A percentile compares a stretch with the other conserved stretches of the same genome.
Evolutionary conservation across 116 monocot genomes (phyloP).

Genomic region (Iris pallida): DNA sequence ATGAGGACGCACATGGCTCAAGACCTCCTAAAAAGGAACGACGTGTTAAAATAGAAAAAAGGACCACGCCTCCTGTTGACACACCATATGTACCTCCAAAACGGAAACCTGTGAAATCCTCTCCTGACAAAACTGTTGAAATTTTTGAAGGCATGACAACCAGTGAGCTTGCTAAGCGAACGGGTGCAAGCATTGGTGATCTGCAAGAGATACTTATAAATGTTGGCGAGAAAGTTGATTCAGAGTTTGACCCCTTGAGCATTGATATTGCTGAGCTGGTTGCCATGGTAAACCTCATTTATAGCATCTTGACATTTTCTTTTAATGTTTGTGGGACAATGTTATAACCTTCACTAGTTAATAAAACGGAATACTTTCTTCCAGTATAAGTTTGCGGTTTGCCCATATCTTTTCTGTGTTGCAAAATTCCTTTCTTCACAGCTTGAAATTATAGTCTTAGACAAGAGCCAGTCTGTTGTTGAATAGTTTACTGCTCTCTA

Average conservation of each 20-base stretch:
- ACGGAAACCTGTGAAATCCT: conserved; percentile 42
- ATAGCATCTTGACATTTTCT: no score
- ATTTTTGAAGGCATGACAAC: conserved; percentile 99
- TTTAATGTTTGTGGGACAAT: no score
- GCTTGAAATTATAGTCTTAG: no score
- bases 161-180: conserved; percentile 80
- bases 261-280: conserved; percentile 88
- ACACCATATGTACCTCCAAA: conserved; percentile 71
- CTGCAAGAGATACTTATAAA: conserved; percentile 64
- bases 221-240: conserved; percentile 77
- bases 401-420: no score
- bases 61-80: conserved; percentile 57
- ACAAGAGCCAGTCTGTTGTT: no score
- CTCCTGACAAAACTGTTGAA: conserved; percentile 68
- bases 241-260: conserved; percentile 85
- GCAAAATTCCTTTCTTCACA: no score
- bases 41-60: conserved; percentile 32
- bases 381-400: no score
- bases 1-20: conserved; percentile 38
- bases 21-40: conserved; percentile 41
- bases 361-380: no score
- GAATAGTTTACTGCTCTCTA: no score
- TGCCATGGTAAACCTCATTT: conserved; percentile 59
- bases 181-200: conserved; percentile 46
- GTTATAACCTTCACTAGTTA: no score